phyloP scores from a whole-genome alignment of 2,329 filamentous ascomycete species.

The Botrytis hyacinthi region DNA sequence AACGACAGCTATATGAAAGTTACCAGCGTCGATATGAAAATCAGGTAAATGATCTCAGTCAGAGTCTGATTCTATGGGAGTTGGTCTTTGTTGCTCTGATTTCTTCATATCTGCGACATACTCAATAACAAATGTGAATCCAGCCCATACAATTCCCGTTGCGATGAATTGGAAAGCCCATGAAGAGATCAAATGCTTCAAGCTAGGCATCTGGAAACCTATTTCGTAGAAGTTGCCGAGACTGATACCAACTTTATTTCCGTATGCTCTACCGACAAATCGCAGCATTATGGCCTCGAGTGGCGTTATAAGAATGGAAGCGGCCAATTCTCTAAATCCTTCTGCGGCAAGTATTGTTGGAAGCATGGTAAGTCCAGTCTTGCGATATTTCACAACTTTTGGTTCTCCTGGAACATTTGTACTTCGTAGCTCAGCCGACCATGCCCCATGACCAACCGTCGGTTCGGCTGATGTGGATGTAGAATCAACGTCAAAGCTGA shows the following conservation, averaged over 20 bases:
- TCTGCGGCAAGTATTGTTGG: conserved; percentile 38
- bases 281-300: conserved; percentile 38
- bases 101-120: conserved; percentile 20
- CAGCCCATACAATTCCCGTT: conserved; percentile 31
- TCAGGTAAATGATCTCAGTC: background rate
- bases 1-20: background rate
- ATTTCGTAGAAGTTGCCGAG: conserved; percentile 29
- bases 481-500: conserved; percentile 40
- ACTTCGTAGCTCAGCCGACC: conserved; percentile 40
- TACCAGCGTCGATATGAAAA: background rate
- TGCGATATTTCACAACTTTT: conserved; percentile 32
- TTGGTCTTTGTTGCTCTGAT: background rate
- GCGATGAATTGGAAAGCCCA: conserved; percentile 29
- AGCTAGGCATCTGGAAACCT: conserved; percentile 22
- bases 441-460: conserved; percentile 30
- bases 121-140: conserved; percentile 31
- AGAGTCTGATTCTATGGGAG: background rate
- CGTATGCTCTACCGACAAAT: conserved; percentile 33
- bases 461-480: conserved; percentile 26
- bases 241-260: conserved; percentile 26
- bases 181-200: conserved; percentile 30
- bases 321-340: conserved; percentile 34
- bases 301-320: conserved; percentile 35
- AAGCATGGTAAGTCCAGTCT: conserved; percentile 39
- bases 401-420: conserved; percentile 35